Evolutionary conservation across 768 basidiomycete species (phyloP), one percentile per base, ranked within the genome.

Genomic region (Tylopilus subfusipes): DNA sequence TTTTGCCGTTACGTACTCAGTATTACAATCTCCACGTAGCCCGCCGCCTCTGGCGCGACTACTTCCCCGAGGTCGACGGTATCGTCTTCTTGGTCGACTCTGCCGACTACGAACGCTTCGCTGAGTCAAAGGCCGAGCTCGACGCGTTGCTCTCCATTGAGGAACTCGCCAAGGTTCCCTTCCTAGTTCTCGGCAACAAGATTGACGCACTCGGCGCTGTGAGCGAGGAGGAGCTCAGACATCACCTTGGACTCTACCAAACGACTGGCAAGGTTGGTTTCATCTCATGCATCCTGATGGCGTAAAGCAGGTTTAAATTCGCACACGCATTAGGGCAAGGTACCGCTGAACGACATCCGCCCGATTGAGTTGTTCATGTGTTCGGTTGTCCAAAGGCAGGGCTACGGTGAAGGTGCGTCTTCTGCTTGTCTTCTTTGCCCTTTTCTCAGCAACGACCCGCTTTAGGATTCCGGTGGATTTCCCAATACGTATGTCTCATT

Each of bases 361-460:
- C 97, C 97, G 18, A 98, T 99, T 72, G 97, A 99, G 70, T 82
- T 98, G 63, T 99, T 98, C 85, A 99, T 99, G 97, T 98, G 95
- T 78, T 98, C 97, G 14, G 97, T 99, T 53, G 97, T 99, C 52
- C 93, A 96, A 82, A 82, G 96, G 72, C 94, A 97, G 73, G 96
- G 96, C 47, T 98, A 99, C 71, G 96, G 94, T 56, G 96, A 98
- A 77, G 96, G 95, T 85, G 53, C 46, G 76, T 55, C 36, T 54
- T 34, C 48, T 44, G 22, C 12, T 21, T 27, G 2, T 27, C 33
- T 43, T 24, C 30, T 40, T 22, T 29, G 18, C 49, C 51, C n/a
- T 33, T 19, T 33, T 39, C 49, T 51, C 63, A 21, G 55, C 40
- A n/a, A n/a, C 30, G 36, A 53, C 42, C 9, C 8, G 42, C 25